Evolutionary conservation across 257 asterid species (phyloP).

Genomic region (Solanum pimpinellifolium): DNA sequence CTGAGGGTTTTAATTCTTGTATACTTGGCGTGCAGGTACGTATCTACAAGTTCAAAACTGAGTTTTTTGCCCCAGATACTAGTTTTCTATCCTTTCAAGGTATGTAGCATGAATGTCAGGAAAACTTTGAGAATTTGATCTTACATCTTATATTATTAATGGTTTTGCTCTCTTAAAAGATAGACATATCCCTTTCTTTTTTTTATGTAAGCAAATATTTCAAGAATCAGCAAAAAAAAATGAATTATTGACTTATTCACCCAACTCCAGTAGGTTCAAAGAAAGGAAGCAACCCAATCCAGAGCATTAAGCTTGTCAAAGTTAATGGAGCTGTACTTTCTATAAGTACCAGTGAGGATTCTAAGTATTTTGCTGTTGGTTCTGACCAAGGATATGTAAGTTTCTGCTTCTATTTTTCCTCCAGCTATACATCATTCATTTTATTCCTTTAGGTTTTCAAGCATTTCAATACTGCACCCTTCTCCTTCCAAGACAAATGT

Average conservation of each 20-base stretch:
- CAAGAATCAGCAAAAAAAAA: neutral
- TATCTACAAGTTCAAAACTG: constrained; percentile 57
- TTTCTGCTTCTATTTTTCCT: neutral
- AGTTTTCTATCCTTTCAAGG: constrained; percentile 66
- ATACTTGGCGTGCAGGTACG: constrained; percentile 50
- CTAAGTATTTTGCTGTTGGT: constrained; percentile 70
- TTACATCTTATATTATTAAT: neutral
- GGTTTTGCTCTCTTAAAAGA: neutral
- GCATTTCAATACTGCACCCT: neutral
- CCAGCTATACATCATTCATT: neutral
- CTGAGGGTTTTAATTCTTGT: neutral
- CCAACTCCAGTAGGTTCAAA: constrained; percentile 53
- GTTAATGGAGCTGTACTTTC: constrained; percentile 71
- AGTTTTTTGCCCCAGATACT: constrained; percentile 58
- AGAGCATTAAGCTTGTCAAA: constrained; percentile 50
- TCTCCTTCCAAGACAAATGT: neutral
- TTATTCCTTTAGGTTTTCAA: neutral
- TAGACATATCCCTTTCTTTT: neutral
- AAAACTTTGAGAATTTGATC: neutral
- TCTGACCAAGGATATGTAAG: constrained; percentile 93
- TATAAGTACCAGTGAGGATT: constrained; percentile 36
- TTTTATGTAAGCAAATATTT: neutral
- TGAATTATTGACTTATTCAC: constrained; percentile 3
- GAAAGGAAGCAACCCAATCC: constrained; percentile 66
- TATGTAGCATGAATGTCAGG: constrained; percentile 6